Evolutionary conservation across 768 basidiomycete species (phyloP), one percentile per base, ranked within the genome.

Genomic region (Asterophora parasitica): DNA sequence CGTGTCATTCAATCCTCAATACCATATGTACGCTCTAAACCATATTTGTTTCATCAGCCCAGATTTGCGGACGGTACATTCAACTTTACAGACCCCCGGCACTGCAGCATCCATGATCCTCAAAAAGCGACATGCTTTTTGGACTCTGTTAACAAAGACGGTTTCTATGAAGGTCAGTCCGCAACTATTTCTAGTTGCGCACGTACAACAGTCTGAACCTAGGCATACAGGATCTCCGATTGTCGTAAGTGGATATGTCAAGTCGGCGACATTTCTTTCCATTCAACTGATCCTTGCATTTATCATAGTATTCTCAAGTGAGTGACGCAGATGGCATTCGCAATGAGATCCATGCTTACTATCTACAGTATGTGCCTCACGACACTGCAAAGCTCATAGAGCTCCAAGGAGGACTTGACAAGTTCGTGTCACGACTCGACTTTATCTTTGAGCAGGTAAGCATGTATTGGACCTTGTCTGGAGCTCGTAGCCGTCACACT

Each of bases 81-180:
- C 63, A 79, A 77, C 57, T 81, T 73, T 50, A 84, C 82, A 1
- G 82, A 84, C 59, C 82, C 82, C 3, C 66, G 82, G 31, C 81
- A 83, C 57, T 84, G 82, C 57, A 82, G 81, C 55, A 69, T 79
- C 34, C 75, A 84, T 49, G 81, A 83, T 53, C 82, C 81, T 0
- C 61, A 62, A 3, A 64, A 71, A 17, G 71, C 81, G 1, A 81
- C 79, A 0, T 84, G 82, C 53, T 83, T 79, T 65, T 60, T 84
- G 49, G 74, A 81, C 51, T 72, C 77, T 9, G 69, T 64, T 12
- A 75, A 76, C 27, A 60, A 70, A 9, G 81, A 84, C 58, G 81
- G 82, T 0, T 84, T 83, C 59, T 84, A 84, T 56, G 82, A 84
- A 66, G 70, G 69, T 64, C 28, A 30, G 28, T 30, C 28, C 6